A percentile compares a stretch with the other conserved stretches of the same genome.
Evolutionary conservation across 164 flowering plant genomes (phyloP).

Genomic region (Kingdonia uniflora): DNA sequence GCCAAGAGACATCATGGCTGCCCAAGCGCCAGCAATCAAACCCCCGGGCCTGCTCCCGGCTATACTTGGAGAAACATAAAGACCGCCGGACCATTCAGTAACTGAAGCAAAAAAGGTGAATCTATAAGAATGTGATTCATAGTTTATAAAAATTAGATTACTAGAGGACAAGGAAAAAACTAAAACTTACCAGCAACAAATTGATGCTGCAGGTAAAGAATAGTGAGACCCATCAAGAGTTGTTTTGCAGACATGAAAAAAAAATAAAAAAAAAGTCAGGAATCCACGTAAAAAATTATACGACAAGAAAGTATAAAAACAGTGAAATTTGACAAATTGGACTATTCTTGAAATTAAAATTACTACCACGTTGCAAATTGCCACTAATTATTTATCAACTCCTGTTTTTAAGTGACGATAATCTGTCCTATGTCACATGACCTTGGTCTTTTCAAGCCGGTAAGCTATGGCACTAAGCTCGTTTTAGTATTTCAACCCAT

Average conservation of each 20-base stretch:
- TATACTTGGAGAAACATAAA: conserved; percentile 86
- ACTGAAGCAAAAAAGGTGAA: conserved; percentile 34
- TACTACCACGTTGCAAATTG: too few relatives aligned
- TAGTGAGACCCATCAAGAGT: conserved; percentile 12
- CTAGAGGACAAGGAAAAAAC: neutral
- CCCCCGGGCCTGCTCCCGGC: conserved; percentile 98
- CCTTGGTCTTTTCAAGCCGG: too few relatives aligned
- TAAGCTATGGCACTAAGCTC: too few relatives aligned
- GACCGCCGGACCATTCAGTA: conserved; percentile 97
- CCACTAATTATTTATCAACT: too few relatives aligned
- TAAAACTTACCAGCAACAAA: conserved; percentile 87
- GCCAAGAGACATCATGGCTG: conserved; percentile 88
- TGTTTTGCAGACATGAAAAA: neutral
- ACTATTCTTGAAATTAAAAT: too few relatives aligned
- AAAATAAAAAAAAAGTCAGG: conserved; percentile 10
- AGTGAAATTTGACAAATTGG: too few relatives aligned
- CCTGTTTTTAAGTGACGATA: too few relatives aligned
- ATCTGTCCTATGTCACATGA: too few relatives aligned
- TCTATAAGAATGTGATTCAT: neutral
- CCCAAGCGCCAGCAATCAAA: conserved; percentile 97
- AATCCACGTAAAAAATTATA: conserved; percentile 4
- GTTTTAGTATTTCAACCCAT: too few relatives aligned
- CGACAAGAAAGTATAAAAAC: too few relatives aligned
- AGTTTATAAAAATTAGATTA: neutral
- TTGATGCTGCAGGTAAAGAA: conserved; percentile 55